These are phyloP conservation scores for Diatrype stigma DNA, from an alignment of 2,329 filamentous ascomycete genomes.

Conservation along the genomic window DNA sequence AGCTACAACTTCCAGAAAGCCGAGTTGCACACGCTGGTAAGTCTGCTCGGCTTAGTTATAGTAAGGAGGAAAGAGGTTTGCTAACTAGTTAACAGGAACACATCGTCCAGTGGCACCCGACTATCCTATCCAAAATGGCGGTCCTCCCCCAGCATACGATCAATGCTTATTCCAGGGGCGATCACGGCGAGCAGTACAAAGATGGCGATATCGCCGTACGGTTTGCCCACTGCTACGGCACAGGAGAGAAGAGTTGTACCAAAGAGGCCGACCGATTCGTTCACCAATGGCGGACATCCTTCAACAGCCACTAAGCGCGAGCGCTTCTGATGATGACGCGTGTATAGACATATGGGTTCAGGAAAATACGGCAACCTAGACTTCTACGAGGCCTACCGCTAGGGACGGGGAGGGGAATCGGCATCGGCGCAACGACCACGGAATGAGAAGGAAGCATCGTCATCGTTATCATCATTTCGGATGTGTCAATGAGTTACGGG, in stretches of 20 bases:
- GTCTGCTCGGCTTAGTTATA: conserved; percentile 23
- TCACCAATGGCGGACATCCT: conserved; percentile 42
- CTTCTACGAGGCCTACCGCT: neutral
- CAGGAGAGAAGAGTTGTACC: conserved; percentile 60
- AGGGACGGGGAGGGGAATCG: neutral
- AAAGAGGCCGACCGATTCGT: conserved; percentile 59
- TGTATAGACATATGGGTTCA: neutral
- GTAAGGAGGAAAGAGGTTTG: neutral
- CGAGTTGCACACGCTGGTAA: conserved; percentile 83
- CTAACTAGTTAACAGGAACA: conserved; percentile 60
- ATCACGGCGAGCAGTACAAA: conserved; percentile 63
- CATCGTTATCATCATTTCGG: neutral
- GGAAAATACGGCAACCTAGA: neutral
- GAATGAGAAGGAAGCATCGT: neutral
- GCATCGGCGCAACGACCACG: neutral
- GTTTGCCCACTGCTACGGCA: conserved; percentile 65
- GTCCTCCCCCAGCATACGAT: conserved; percentile 82
- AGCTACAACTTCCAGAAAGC: conserved; percentile 96
- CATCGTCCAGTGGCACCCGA: conserved; percentile 94
- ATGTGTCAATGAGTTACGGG: neutral
- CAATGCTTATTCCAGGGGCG: conserved; percentile 67
- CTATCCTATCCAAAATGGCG: conserved; percentile 83
- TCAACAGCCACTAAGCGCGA: conserved; percentile 13
- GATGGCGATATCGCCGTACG: conserved; percentile 82
- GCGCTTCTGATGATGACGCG: neutral